Evolutionary conservation across 2,329 filamentous ascomycete species (phyloP).

Genomic region (Fusarium fracticaudum): DNA sequence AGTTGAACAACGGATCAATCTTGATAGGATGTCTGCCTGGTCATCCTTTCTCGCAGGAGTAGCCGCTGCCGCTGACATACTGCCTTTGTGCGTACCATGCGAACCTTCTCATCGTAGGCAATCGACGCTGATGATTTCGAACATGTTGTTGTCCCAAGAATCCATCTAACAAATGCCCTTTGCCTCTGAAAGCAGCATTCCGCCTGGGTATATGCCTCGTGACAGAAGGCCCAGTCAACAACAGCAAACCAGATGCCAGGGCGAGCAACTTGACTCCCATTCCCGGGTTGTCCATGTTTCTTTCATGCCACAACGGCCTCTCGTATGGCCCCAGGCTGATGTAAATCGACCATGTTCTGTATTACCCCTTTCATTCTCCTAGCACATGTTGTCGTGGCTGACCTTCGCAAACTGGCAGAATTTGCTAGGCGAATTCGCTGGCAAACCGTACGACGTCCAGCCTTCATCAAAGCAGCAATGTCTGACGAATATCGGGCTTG

Average conservation of each 20-base stretch:
- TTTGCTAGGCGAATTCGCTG: not conserved
- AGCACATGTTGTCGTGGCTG: not conserved
- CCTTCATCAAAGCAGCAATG: not conserved
- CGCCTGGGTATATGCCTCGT: not conserved
- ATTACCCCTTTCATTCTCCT: not conserved
- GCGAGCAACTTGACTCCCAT: not conserved
- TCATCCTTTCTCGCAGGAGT: not conserved
- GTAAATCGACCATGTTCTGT: not conserved
- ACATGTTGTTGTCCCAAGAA: not conserved
- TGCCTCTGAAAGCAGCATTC: not conserved
- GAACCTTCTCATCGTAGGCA: not conserved
- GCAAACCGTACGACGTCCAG: not conserved
- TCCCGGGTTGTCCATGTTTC: not conserved
- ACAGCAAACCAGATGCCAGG: constrained; percentile 9
- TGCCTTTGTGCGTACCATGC: constrained; percentile 16
- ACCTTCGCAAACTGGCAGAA: constrained; percentile 15
- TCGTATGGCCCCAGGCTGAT: not conserved
- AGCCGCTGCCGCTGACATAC: not conserved
- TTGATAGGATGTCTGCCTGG: not conserved
- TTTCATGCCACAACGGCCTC: not conserved
- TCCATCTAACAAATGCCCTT: not conserved
- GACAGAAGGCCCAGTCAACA: not conserved
- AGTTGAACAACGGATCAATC: not conserved
- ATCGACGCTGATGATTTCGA: not conserved
- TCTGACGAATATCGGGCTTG: not conserved